These are phyloP conservation scores for Bipolaris zeicola DNA, from an alignment of 2,329 filamentous ascomycete species.

Conservation along the genomic window DNA sequence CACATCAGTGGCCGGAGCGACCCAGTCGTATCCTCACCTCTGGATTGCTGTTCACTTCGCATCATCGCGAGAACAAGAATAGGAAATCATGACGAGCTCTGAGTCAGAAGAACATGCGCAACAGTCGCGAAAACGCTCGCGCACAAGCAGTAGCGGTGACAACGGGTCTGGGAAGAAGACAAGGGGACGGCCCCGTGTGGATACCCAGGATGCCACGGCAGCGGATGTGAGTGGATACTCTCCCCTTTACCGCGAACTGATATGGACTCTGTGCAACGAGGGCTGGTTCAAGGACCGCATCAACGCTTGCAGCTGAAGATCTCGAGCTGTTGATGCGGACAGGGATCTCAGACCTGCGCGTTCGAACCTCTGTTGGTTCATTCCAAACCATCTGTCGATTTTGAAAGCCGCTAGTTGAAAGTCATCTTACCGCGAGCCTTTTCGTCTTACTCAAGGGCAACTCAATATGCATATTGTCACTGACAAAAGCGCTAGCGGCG, in stretches of 20 bases:
- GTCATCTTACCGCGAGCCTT: neutral
- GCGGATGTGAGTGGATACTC: slow-evolving; percentile 68
- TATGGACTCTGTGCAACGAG: neutral
- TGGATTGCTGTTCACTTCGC: neutral
- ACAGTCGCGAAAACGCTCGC: slow-evolving; percentile 41
- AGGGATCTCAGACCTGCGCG: neutral
- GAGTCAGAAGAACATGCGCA: slow-evolving; percentile 40
- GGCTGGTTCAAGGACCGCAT: neutral
- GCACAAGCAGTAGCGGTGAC: slow-evolving; percentile 34
- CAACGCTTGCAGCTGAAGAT: neutral
- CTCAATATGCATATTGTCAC: neutral
- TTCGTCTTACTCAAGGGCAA: neutral
- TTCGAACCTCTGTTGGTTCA: neutral
- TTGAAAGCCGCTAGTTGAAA: neutral
- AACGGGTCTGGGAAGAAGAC: slow-evolving; percentile 55
- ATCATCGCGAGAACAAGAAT: slow-evolving; percentile 1
- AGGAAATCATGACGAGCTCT: slow-evolving; percentile 33
- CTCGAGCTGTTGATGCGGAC: neutral
- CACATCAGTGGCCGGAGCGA: slow-evolving; percentile 8
- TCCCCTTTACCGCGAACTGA: neutral
- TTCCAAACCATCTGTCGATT: too few species aligned
- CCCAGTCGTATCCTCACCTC: neutral
- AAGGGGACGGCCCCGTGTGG: slow-evolving; percentile 74
- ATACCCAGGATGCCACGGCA: slow-evolving; percentile 77
- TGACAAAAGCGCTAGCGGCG: slow-evolving; percentile 63